Conservation (phyloP, 345 rosid species). For the Litchi chinensis region DNA sequence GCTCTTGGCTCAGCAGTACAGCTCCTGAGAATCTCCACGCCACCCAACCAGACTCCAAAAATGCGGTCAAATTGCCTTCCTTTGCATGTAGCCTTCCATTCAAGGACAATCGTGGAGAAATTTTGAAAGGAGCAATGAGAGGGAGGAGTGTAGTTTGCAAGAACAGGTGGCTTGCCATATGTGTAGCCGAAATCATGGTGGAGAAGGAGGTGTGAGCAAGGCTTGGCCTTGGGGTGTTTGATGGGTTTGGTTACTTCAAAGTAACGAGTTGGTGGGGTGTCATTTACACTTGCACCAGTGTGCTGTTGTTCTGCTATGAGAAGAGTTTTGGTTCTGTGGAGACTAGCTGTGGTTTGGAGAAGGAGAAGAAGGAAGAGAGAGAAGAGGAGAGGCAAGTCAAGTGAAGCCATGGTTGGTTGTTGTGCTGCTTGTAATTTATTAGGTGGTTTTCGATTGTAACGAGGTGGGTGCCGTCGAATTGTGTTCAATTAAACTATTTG, state of each 20-base stretch:
- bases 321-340: slow-evolving; percentile 41
- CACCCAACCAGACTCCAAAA: slow-evolving; percentile 85
- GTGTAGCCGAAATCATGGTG: slow-evolving; percentile 76
- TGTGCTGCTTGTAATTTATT: not conserved
- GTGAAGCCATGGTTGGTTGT: slow-evolving; percentile 48
- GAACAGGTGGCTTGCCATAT: slow-evolving; percentile 65
- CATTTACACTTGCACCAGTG: not conserved
- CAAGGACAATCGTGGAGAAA: slow-evolving; percentile 77
- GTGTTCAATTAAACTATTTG: too few relatives aligned
- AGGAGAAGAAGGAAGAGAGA: slow-evolving; percentile 26
- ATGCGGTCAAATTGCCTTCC: slow-evolving; percentile 90
- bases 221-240: slow-evolving; percentile 36
- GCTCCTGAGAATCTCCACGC: slow-evolving; percentile 91
- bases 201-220: slow-evolving; percentile 58
- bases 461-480: too few relatives aligned
- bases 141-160: slow-evolving; percentile 69
- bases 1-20: slow-evolving; percentile 88
- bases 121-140: slow-evolving; percentile 47
- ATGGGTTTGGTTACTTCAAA: slow-evolving; percentile 83
- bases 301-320: slow-evolving; percentile 34
- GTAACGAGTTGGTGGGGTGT: slow-evolving; percentile 54
- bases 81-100: slow-evolving; percentile 72
- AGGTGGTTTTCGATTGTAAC: too few relatives aligned
- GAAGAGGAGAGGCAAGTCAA: slow-evolving; percentile 23
- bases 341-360: slow-evolving; percentile 33